Conservation (phyloP, 306 rosid species). For the Trifolium dubium region DNA sequence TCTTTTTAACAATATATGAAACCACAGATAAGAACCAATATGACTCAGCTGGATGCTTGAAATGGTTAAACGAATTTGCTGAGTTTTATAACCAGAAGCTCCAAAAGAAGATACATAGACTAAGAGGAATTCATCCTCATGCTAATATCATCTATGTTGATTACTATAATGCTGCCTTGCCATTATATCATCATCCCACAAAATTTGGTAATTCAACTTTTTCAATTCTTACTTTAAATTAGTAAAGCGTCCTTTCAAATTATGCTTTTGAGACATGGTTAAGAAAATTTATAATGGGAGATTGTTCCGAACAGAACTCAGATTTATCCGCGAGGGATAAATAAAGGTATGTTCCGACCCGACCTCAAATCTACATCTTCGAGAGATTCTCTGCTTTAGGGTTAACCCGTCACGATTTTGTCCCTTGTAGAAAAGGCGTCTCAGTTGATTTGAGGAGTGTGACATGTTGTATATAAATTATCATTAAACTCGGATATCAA, state of each 20-base stretch:
- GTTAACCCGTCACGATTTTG: too few relatives aligned
- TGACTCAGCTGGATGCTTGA: constrained; percentile 52
- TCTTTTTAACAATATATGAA: constrained; percentile 40
- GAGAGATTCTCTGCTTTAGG: too few relatives aligned
- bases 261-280: neutral
- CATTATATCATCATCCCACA: constrained; percentile 40
- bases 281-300: too few relatives aligned
- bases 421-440: too few relatives aligned
- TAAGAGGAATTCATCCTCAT: constrained; percentile 41
- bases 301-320: too few relatives aligned
- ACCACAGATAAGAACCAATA: constrained; percentile 40
- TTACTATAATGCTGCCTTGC: constrained; percentile 50
- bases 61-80: constrained; percentile 50
- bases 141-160: constrained; percentile 53
- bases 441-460: too few relatives aligned
- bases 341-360: too few relatives aligned
- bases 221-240: neutral
- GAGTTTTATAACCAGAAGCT: constrained; percentile 51
- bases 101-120: constrained; percentile 36
- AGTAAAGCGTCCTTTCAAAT: too few relatives aligned
- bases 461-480: too few relatives aligned
- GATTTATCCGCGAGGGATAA: too few relatives aligned
- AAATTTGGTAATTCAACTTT: constrained; percentile 41
- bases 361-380: too few relatives aligned
- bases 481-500: too few relatives aligned